Evolutionary conservation across 176 grass and related monocot genomes (phyloP).

Genomic region (Musa acuminata): DNA sequence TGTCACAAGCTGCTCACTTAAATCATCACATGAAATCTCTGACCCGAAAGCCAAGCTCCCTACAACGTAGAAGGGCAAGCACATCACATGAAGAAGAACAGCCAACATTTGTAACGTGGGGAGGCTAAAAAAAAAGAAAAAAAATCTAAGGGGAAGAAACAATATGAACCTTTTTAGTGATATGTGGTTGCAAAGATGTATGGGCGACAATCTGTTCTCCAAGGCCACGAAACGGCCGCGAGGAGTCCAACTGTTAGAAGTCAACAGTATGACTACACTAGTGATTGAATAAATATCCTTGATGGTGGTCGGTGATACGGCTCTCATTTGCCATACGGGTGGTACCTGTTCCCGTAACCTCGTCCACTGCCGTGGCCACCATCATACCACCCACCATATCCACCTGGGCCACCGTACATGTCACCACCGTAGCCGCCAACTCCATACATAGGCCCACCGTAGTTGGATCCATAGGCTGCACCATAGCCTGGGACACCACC

Average conservation of each 20-base stretch:
- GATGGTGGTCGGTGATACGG: background rate
- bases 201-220: background rate
- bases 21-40: too few relatives aligned
- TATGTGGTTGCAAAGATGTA: background rate
- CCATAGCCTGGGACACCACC: conserved; percentile 40
- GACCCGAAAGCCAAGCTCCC: too few relatives aligned
- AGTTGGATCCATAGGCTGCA: conserved; percentile 47
- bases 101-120: too few relatives aligned
- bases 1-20: too few relatives aligned
- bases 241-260: background rate
- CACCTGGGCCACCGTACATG: conserved; percentile 29
- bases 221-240: background rate
- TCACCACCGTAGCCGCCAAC: conserved; percentile 1
- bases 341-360: conserved; percentile 9
- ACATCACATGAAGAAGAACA: too few relatives aligned
- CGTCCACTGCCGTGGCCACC: conserved; percentile 4
- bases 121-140: too few relatives aligned
- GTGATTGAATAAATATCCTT: background rate
- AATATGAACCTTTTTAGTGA: background rate
- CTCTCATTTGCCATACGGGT: conserved; percentile 14
- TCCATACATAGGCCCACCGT: conserved; percentile 73
- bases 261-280: background rate
- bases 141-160: background rate
- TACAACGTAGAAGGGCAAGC: too few relatives aligned
- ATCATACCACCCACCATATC: conserved; percentile 17